These are phyloP conservation scores for Allium sativum DNA, from an alignment of 106 monocot genomes.

Conservation along the genomic window DNA sequence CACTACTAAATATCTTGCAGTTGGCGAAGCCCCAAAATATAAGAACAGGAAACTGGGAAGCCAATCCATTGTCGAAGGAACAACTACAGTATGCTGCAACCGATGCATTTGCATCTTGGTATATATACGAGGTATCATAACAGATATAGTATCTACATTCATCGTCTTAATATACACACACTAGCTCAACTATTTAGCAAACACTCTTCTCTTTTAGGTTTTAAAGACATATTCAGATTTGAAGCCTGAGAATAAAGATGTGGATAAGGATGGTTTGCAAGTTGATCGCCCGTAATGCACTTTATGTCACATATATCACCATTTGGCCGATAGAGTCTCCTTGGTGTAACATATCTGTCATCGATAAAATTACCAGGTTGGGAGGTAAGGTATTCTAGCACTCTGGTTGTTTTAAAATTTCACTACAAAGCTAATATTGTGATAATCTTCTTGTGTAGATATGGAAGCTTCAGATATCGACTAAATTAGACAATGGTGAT, in stretches of 20 bases:
- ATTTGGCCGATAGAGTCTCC: background rate
- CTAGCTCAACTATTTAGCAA: too few relatives aligned
- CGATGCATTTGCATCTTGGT: conserved; percentile 98
- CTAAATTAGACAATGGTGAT: too few relatives aligned
- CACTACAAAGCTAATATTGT: background rate
- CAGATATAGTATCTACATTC: background rate
- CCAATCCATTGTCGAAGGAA: conserved; percentile 30
- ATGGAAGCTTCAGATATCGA: background rate
- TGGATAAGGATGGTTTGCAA: conserved; percentile 1
- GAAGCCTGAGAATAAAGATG: conserved; percentile 3
- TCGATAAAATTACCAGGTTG: too few relatives aligned
- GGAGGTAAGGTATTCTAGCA: too few relatives aligned
- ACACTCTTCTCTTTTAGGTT: conserved; percentile 17
- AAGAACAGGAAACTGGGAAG: conserved; percentile 97
- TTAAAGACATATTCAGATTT: conserved; percentile 44
- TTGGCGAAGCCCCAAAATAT: conserved; percentile 61
- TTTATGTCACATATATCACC: background rate
- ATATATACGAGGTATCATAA: conserved; percentile 57
- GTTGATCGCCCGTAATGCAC: background rate
- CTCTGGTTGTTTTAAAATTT: too few relatives aligned
- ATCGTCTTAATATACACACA: background rate
- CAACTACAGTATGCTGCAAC: conserved; percentile 93
- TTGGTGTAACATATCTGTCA: background rate
- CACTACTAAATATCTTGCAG: conserved; percentile 20
- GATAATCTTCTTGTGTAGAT: background rate